phyloP scores from a whole-genome alignment of 129 eudicot species.

The Flaveria trinervia region DNA sequence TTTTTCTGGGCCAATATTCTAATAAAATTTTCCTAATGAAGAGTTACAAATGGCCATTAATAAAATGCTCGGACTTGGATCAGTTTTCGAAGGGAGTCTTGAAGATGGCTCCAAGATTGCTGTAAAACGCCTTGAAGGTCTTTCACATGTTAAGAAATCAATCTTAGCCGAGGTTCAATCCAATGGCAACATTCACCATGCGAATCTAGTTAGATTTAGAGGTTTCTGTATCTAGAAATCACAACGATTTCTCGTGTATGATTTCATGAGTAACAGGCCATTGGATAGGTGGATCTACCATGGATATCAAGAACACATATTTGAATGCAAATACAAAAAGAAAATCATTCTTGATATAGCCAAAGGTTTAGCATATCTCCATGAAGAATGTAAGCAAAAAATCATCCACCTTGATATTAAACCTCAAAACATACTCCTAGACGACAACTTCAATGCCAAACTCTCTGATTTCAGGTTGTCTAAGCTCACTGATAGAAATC shows the following conservation, averaged over 20 bases:
- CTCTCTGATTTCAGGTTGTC: constrained; percentile 30
- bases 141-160: too few species aligned
- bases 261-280: constrained; percentile 35
- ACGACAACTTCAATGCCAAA: constrained; percentile 12
- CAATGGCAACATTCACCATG: constrained; percentile 31
- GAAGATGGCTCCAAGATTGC: too few species aligned
- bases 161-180: too few species aligned
- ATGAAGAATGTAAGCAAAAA: constrained; percentile 38
- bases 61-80: too few species aligned
- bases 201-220: constrained; percentile 28
- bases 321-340: constrained; percentile 27
- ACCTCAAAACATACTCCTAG: constrained; percentile 34
- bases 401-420: constrained; percentile 30
- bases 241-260: constrained; percentile 32
- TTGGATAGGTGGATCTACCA: constrained; percentile 26
- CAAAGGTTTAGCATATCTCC: constrained; percentile 38
- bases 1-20: too few species aligned
- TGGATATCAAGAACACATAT: background rate
- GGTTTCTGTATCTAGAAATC: constrained; percentile 35
- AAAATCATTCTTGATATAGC: constrained; percentile 30
- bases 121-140: too few species aligned
- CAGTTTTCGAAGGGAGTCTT: too few species aligned
- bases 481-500: constrained; percentile 25
- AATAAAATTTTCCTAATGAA: too few species aligned
- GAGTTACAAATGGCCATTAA: too few species aligned